Evolutionary conservation across 768 basidiomycete genomes (phyloP), one percentile per base, ranked within the genome.

Genomic region (Fomitopsis serialis): DNA sequence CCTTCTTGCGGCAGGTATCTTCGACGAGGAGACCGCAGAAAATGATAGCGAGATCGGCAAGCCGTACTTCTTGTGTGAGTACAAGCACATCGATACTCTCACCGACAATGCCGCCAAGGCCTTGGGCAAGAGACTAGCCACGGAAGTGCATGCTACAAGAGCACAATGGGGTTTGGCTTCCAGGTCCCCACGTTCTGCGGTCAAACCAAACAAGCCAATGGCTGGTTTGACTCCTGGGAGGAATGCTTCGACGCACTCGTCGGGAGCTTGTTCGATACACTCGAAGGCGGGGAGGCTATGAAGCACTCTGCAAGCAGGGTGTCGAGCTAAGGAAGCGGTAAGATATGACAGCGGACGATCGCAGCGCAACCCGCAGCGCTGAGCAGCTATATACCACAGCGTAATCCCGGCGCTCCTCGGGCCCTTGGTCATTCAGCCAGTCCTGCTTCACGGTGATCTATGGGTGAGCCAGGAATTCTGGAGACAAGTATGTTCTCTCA

Each of bases 131-230:
- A 74, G 84, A 42, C 58, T 92, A 52, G 88, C 87, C 0, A 77
- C 70, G 2, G 86, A 90, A 61, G 65, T 92, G 52, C 89, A 92
- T 53, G 61, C 6, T 72, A 77, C 61, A 70, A 77, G 58, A 82
- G 82, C 53, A 57, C 68, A 4, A 67, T 75, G 2, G 82, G 81
- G 0, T 89, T 81, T 64, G 89, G 89, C 2, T 91, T 90, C 63
- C 69, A 70, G 5, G 76, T 87, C 17, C 86, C 89, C 1, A 91
- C 89, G 4, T 90, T 81, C 62, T 92, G 89, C 56, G 89, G 89
- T 6, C 74, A 74, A 3, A 91, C 89, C 1, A 76, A 80, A 45
- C 73, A 87, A 53, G 72, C 76, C 40, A 89, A 89, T 58, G 88
- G 87, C 5, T 88, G 87, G 85, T 84, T 76, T 61, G 69, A 78